A percentile compares a stretch with the other conserved stretches of the same genome.
These are phyloP conservation scores for Chlorella sp. DNA, from an alignment of 139 green algal genomes.

Conservation along the genomic window DNA sequence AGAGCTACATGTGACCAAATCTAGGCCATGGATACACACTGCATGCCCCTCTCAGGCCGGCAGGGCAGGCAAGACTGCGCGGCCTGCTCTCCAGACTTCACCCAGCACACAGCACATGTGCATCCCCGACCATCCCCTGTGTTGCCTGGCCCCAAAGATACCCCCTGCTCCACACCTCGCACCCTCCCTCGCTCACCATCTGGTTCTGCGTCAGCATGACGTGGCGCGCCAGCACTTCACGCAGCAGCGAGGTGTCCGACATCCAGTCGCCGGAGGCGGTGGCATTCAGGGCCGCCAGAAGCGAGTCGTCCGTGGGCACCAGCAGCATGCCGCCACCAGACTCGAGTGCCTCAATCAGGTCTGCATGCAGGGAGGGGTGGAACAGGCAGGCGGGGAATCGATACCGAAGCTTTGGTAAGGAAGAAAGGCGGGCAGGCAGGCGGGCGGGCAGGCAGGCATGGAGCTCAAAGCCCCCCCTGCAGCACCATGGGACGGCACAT, in stretches of 20 bases:
- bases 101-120: no score
- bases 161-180: neutral
- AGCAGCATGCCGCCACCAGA: conserved; percentile 23
- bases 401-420: no score
- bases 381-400: neutral
- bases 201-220: neutral
- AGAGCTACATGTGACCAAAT: no score
- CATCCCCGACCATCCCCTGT: no score
- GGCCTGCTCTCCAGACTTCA: no score
- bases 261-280: neutral
- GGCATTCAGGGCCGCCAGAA: neutral
- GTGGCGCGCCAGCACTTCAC: conserved; percentile 9
- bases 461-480: no score
- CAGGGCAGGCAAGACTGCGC: no score
- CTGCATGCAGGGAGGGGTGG: neutral
- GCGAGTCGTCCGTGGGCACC: conserved; percentile 22
- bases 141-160: no score
- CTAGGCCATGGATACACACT: no score
- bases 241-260: neutral
- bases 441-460: neutral
- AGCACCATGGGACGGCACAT: neutral
- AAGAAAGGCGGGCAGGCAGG: neutral
- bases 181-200: neutral
- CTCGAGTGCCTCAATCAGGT: conserved; percentile 10
- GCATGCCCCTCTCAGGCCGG: no score